A percentile compares a stretch with the other conserved stretches of the same genome.
Evolutionary conservation across 495 filamentous ascomycete genomes (phyloP).

Genomic region (Penicillium dipodomyicola): DNA sequence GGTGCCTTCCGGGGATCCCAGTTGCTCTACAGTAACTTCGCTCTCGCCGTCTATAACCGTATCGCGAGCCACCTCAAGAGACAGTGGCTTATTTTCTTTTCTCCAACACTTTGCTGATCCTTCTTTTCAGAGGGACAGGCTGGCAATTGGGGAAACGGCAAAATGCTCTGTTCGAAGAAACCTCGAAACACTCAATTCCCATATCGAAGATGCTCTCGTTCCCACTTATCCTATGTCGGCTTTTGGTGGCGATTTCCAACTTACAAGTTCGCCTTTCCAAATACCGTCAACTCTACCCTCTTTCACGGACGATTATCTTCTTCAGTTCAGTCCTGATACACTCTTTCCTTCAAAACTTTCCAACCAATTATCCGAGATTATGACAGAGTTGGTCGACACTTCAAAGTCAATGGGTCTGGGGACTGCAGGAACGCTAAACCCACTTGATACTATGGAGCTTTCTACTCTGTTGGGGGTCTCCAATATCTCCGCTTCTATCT

Average conservation of each 20-base stretch:
- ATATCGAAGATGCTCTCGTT: slow-evolving; percentile 33
- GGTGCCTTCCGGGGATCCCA: not conserved
- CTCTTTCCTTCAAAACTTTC: slow-evolving; percentile 32
- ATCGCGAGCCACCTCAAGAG: slow-evolving; percentile 47
- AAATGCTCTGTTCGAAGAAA: slow-evolving; percentile 35
- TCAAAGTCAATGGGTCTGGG: slow-evolving; percentile 31
- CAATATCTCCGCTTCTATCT: slow-evolving; percentile 36
- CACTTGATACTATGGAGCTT: slow-evolving; percentile 27
- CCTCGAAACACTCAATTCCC: slow-evolving; percentile 32
- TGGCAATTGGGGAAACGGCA: slow-evolving; percentile 40
- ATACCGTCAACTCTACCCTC: slow-evolving; percentile 11
- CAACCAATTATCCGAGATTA: slow-evolving; percentile 31
- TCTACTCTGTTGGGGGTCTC: slow-evolving; percentile 30
- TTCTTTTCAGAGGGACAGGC: slow-evolving; percentile 30
- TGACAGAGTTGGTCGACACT: slow-evolving; percentile 33
- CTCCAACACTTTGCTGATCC: slow-evolving; percentile 37
- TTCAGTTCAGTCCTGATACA: slow-evolving; percentile 22
- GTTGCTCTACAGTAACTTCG: slow-evolving; percentile 10
- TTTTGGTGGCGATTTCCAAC: slow-evolving; percentile 16
- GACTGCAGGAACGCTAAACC: not conserved
- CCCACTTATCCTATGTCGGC: slow-evolving; percentile 21
- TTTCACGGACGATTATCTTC: slow-evolving; percentile 19
- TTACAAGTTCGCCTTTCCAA: slow-evolving; percentile 19
- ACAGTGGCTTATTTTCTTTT: slow-evolving; percentile 30
- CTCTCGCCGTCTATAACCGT: slow-evolving; percentile 57